Evolutionary conservation across 306 rosid species (phyloP).

Genomic region (Castanea sativa): DNA sequence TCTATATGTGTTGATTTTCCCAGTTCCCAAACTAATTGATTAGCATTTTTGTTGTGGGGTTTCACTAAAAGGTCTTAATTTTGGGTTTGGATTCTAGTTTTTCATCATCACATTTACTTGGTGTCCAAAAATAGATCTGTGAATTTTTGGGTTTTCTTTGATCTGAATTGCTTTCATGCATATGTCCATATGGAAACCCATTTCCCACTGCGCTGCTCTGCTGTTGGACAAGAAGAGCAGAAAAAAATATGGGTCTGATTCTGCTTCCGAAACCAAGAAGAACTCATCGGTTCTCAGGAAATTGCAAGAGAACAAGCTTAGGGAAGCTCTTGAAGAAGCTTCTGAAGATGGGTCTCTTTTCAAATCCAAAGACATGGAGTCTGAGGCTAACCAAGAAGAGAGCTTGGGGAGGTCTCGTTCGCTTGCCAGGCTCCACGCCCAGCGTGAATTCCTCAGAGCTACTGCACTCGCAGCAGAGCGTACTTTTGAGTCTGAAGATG

Average conservation of each 20-base stretch:
- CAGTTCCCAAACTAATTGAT: not conserved
- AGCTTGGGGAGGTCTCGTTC: conserved; percentile 77
- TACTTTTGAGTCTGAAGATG: conserved; percentile 62
- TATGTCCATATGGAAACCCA: conserved; percentile 96
- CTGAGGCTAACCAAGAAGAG: conserved; percentile 65
- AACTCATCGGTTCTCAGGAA: conserved; percentile 72
- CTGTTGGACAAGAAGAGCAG: conserved; percentile 82
- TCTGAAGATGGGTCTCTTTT: conserved; percentile 87
- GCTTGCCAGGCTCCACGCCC: conserved; percentile 83
- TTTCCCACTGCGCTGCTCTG: conserved; percentile 90
- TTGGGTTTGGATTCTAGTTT: not conserved
- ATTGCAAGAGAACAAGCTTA: conserved; percentile 82
- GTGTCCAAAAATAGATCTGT: conserved; percentile 17
- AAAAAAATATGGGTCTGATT: conserved; percentile 53
- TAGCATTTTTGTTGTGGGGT: conserved; percentile 13
- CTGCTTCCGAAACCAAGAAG: conserved; percentile 41
- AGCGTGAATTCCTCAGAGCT: conserved; percentile 84
- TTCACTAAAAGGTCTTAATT: conserved; percentile 2
- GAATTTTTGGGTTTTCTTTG: conserved; percentile 15
- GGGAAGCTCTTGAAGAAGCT: conserved; percentile 98
- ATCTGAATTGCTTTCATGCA: conserved; percentile 58
- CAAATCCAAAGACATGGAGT: conserved; percentile 70
- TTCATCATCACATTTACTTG: not conserved
- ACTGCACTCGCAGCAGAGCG: conserved; percentile 93
- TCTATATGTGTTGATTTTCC: too few relatives aligned